Percentiles rank a stretch among this genome's conserved stretches.
These are phyloP conservation scores for Clathrospora elynae DNA, from an alignment of 2,329 filamentous ascomycete genomes.

Conservation along the genomic window DNA sequence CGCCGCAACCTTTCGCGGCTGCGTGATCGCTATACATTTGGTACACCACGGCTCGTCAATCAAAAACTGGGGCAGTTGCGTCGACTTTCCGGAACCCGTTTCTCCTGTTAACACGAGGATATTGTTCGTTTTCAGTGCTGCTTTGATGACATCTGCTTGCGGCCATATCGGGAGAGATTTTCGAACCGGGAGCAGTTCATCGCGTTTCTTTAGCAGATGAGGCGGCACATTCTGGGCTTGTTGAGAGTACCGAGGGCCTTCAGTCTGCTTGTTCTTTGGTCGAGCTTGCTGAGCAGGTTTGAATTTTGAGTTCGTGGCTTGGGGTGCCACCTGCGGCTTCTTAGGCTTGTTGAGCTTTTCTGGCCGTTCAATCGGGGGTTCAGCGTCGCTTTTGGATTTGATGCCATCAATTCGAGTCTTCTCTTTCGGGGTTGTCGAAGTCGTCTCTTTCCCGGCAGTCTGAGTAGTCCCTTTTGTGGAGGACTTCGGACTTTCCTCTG, in stretches of 20 bases:
- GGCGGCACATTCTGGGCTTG: constrained; percentile 21
- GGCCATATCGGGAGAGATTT: constrained; percentile 81
- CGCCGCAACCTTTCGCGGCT: constrained; percentile 90
- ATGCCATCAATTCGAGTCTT: neutral
- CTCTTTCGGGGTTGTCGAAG: neutral
- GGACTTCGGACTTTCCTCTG: constrained; percentile 5
- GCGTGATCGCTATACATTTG: constrained; percentile 83
- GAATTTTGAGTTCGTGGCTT: neutral
- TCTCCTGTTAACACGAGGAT: constrained; percentile 88
- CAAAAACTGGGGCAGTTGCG: constrained; percentile 92
- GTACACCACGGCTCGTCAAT: constrained; percentile 79
- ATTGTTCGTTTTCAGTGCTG: constrained; percentile 66
- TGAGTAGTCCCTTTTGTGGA: neutral
- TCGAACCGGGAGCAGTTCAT: constrained; percentile 58
- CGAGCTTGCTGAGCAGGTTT: constrained; percentile 5
- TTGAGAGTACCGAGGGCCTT: constrained; percentile 4
- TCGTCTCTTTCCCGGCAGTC: neutral
- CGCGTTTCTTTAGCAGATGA: constrained; percentile 51
- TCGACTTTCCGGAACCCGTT: constrained; percentile 96
- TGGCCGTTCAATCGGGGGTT: neutral
- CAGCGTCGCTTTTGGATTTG: neutral
- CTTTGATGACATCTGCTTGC: constrained; percentile 71
- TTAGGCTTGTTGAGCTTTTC: constrained; percentile 4
- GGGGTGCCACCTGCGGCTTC: constrained; percentile 3
- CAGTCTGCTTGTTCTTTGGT: constrained; percentile 7